Conservation (phyloP, 345 rosid genomes). For the Clarkia xantiana region DNA sequence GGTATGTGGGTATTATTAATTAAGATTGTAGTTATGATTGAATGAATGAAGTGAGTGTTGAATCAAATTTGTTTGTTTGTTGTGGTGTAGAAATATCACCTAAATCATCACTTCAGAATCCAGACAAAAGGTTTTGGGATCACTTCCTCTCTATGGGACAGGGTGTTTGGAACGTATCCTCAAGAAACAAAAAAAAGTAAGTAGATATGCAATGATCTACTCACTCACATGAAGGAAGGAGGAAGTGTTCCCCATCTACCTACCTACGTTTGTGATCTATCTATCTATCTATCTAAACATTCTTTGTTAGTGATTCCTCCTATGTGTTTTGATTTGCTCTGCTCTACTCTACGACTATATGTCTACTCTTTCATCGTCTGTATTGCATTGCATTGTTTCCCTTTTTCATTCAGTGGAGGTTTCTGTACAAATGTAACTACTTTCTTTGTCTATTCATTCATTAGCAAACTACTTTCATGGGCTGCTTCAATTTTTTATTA, state of each 20-base stretch:
- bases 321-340: neutral
- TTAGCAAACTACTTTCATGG: neutral
- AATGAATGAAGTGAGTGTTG: neutral
- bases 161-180: slow-evolving; percentile 77
- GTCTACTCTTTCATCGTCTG: slow-evolving; percentile 3
- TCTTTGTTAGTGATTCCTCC: neutral
- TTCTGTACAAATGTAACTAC: slow-evolving; percentile 10
- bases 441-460: neutral
- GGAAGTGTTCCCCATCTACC: neutral
- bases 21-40: neutral
- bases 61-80: neutral
- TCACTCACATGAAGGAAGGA: too few relatives aligned
- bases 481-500: too few relatives aligned
- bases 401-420: slow-evolving; percentile 1
- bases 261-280: neutral
- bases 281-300: too few relatives aligned
- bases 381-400: neutral
- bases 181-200: slow-evolving; percentile 19
- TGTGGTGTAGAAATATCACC: slow-evolving; percentile 66
- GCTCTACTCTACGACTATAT: neutral
- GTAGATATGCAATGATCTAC: slow-evolving; percentile 2
- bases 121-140: slow-evolving; percentile 85
- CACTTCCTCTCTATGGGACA: slow-evolving; percentile 85
- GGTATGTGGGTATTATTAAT: slow-evolving; percentile 28
- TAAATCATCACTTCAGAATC: slow-evolving; percentile 86